These are phyloP conservation scores for Nitzschia inconspicua DNA, from an alignment of 108 stramenopile genomes.

Conservation along the genomic window DNA sequence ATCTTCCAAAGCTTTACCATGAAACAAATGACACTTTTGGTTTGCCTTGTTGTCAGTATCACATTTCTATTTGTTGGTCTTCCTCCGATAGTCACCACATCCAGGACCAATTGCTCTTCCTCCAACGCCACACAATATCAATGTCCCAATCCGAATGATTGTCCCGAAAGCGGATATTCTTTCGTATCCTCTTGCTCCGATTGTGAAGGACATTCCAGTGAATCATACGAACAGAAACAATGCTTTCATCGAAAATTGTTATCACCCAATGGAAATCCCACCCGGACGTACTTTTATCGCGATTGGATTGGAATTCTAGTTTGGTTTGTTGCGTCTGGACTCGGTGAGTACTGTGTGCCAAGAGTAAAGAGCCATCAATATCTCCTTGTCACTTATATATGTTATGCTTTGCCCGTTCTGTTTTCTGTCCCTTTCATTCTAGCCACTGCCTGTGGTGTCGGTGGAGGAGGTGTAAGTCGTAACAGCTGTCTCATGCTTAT, in stretches of 20 bases:
- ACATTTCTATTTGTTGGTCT: no score
- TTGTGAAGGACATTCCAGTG: constrained; percentile 35
- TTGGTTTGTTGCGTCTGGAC: constrained; percentile 57
- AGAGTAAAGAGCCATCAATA: no score
- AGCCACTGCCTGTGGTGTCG: constrained; percentile 71
- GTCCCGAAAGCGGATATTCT: constrained; percentile 5
- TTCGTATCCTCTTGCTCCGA: constrained; percentile 33
- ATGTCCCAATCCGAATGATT: constrained; percentile 13
- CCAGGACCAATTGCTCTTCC: no score
- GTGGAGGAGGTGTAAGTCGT: constrained; percentile 73
- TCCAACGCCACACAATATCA: no score
- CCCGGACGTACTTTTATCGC: constrained; percentile 49
- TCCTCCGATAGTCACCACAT: no score
- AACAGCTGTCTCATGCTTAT: no score
- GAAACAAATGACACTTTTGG: no score
- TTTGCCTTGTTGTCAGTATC: no score
- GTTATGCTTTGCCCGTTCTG: background rate
- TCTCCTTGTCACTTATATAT: no score
- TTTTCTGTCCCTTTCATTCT: no score
- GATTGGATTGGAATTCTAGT: constrained; percentile 60
- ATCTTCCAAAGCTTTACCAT: no score
- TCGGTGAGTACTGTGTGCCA: constrained; percentile 1
- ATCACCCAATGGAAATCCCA: constrained; percentile 39
- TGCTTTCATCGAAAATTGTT: constrained; percentile 64
- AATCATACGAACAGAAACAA: constrained; percentile 23